Percentiles rank a stretch among this genome's conserved stretches.
These are phyloP conservation scores for Echinochloa phyllopogon DNA, from an alignment of 176 grass and related monocot genomes.

Conservation along the genomic window DNA sequence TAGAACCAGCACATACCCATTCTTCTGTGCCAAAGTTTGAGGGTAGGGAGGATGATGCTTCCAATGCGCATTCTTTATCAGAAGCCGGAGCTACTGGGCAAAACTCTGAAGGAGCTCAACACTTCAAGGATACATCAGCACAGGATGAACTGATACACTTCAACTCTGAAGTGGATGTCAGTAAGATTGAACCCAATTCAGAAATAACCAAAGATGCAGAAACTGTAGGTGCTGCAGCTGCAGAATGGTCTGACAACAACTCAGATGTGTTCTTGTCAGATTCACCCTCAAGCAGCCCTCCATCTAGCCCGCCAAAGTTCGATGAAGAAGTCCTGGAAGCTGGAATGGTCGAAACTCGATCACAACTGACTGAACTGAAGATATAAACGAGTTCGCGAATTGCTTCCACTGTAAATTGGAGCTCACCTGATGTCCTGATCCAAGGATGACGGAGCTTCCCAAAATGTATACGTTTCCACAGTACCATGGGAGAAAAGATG, in stretches of 20 bases:
- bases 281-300: conserved; percentile 42
- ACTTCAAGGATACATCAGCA: conserved; percentile 17
- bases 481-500: conserved; percentile 16
- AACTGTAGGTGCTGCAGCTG: conserved; percentile 10
- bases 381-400: not conserved
- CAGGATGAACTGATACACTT: not conserved
- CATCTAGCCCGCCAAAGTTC: conserved; percentile 47
- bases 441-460: conserved; percentile 16
- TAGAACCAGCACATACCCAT: conserved; percentile 25
- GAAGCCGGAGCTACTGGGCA: not conserved
- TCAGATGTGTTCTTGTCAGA: conserved; percentile 50
- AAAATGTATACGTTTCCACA: conserved; percentile 34
- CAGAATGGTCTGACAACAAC: conserved; percentile 54
- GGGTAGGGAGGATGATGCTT: not conserved
- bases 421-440: conserved; percentile 19
- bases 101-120: conserved; percentile 1
- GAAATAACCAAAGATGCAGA: conserved; percentile 11
- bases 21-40: conserved; percentile 25
- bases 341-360: conserved; percentile 18
- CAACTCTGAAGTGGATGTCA: not conserved
- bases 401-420: conserved; percentile 24
- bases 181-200: not conserved
- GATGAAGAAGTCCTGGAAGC: conserved; percentile 34
- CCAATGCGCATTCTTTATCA: not conserved
- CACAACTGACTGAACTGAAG: conserved; percentile 28